Conservation (phyloP, 768 basidiomycete genomes). For the Hemileccinum impolitum region DNA sequence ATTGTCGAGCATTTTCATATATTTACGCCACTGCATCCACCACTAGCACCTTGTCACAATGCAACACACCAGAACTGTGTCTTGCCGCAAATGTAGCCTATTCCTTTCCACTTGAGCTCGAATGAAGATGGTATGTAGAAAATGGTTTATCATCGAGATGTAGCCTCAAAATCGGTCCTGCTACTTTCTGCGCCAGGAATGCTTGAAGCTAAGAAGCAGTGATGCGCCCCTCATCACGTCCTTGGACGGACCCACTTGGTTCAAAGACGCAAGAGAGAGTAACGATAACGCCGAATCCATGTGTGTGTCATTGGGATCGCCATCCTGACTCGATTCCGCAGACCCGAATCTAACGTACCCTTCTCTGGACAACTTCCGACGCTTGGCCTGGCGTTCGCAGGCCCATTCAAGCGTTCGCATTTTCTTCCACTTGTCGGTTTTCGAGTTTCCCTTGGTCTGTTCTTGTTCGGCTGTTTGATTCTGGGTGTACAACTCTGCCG, state of each 20-base stretch:
- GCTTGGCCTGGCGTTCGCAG: constrained; percentile 39
- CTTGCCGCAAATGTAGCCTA: constrained; percentile 30
- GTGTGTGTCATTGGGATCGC: constrained; percentile 6
- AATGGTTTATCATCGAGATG: constrained; percentile 17
- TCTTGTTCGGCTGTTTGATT: constrained; percentile 6
- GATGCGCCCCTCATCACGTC: constrained; percentile 30
- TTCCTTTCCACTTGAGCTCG: constrained; percentile 11
- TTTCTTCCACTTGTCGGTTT: constrained; percentile 14
- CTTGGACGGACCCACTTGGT: constrained; percentile 2
- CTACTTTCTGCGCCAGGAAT: constrained; percentile 28
- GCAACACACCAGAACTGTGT: constrained; percentile 18
- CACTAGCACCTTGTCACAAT: constrained; percentile 26
- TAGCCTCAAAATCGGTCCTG: constrained; percentile 13
- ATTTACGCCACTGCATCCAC: constrained; percentile 28
- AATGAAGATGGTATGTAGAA: constrained; percentile 24
- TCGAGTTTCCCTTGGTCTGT: constrained; percentile 4
- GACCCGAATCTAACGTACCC: constrained; percentile 14
- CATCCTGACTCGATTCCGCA: constrained; percentile 16
- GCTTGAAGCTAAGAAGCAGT: constrained; percentile 28
- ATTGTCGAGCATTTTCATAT: constrained; percentile 24
- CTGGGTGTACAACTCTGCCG: neutral
- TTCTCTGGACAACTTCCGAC: constrained; percentile 27
- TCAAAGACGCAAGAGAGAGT: constrained; percentile 25
- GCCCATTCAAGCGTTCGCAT: constrained; percentile 44
- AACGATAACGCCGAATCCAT: constrained; percentile 30